Base-by-base conservation (phyloP, 2,329 filamentous ascomycete genomes). In the Purpureocillium takamizusanense region DNA sequence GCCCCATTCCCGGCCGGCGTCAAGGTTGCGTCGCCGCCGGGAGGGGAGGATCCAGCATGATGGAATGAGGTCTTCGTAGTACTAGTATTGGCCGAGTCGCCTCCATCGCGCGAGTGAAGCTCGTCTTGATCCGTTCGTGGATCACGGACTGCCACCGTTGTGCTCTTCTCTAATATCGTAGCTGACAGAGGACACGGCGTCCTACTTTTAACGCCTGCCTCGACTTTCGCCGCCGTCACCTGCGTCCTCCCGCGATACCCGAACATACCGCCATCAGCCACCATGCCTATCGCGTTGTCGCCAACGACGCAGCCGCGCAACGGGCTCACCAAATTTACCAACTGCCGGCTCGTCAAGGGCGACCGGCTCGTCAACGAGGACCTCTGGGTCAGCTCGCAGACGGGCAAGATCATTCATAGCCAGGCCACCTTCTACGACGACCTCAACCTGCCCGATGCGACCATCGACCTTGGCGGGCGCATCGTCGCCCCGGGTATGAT, bases 401-500 rank as follows among this genome's bases (percentile, higher is more conserved):
- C 81, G 1, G 89, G 89, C 47, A 89, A 86, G 59, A 86, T 95
- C 52, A 69, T 95, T 35, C 74, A 80, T 48, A 86, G 73, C 52
- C 78, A 82, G 52, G 65, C 72, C 29, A 66, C 70, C 28, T 83
- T 82, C 56, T 89, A 85, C 56, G 78, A 80, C 50, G 72, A 84
- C 37, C 70, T 78, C 33, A 66, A 73, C 38, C 67, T 81, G 3
- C 86, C 89, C 2, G 85, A 90, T 55, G 64, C 79, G 49, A 80
- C 81, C 38, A 70, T 95, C 50, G 79, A 95, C 53, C 77, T 95
- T 2, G 76, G 79, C 37, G 86, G 87, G 42, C 86, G 86, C 51
- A 90, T 95, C 47, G 59, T 95, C 15, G 78, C 84, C 1, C 87
- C 89, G 0, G 89, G 89, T 18, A 73, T 95, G 54, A 92, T 95